phyloP scores from a whole-genome alignment of 2,329 filamentous ascomycete genomes.

The Aspergillus fumigatiaffinis region DNA sequence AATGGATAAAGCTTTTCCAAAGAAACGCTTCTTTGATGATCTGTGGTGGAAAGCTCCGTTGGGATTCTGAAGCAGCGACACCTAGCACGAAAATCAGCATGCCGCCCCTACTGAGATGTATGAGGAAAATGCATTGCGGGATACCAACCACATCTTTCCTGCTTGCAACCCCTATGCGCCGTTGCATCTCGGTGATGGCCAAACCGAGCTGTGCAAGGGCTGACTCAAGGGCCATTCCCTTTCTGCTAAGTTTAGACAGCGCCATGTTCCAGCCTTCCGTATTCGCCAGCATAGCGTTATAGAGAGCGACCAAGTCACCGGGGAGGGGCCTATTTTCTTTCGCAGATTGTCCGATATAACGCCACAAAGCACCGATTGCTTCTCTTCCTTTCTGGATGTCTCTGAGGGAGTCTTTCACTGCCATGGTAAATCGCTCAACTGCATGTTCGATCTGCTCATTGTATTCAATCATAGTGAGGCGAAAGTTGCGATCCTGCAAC shows the following conservation, averaged over 20 bases:
- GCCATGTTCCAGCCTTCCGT: constrained; percentile 85
- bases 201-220: constrained; percentile 68
- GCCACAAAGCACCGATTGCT: constrained; percentile 70
- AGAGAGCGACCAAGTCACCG: constrained; percentile 66
- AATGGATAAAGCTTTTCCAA: constrained; percentile 14
- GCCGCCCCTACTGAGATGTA: neutral
- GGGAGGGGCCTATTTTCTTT: constrained; percentile 57
- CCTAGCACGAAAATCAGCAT: constrained; percentile 14
- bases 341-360: constrained; percentile 67
- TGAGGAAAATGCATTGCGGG: neutral
- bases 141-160: constrained; percentile 64
- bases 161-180: constrained; percentile 77
- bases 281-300: constrained; percentile 87
- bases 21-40: constrained; percentile 23
- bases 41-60: constrained; percentile 11
- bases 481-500: constrained; percentile 78
- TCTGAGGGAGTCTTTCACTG: constrained; percentile 71
- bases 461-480: constrained; percentile 74
- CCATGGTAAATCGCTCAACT: constrained; percentile 69
- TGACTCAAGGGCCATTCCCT: constrained; percentile 65
- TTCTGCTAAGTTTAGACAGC: constrained; percentile 70
- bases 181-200: constrained; percentile 81
- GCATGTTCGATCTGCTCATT: constrained; percentile 92
- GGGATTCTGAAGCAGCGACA: constrained; percentile 16
- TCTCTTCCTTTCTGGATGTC: constrained; percentile 76